These are phyloP conservation scores for Moesziomyces globuligerus DNA, from an alignment of 1,284 basidiomycete species.

Conservation along the genomic window DNA sequence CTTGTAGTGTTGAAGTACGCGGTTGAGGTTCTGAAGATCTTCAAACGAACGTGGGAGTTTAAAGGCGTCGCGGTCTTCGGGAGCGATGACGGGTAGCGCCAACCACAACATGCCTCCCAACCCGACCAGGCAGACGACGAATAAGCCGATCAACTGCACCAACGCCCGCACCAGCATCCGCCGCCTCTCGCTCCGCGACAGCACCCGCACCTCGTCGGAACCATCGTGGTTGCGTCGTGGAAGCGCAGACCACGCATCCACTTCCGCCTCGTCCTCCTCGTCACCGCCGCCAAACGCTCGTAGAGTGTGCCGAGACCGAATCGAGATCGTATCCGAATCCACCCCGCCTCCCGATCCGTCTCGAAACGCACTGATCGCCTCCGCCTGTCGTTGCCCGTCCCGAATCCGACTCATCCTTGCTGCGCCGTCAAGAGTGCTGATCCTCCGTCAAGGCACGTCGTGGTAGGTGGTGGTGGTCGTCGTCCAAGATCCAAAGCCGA, in stretches of 20 bases:
- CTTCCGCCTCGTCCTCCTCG: slow-evolving; percentile 20
- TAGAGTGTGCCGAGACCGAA: slow-evolving; percentile 44
- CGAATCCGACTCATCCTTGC: slow-evolving; percentile 31
- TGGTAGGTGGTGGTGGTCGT: too few relatives aligned
- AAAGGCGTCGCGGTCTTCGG: slow-evolving; percentile 49
- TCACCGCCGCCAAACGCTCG: slow-evolving; percentile 18
- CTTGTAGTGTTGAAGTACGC: slow-evolving; percentile 68
- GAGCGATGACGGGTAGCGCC: slow-evolving; percentile 50
- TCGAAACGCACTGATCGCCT: slow-evolving; percentile 5
- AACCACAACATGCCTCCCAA: slow-evolving; percentile 52
- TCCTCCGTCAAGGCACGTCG: too few relatives aligned
- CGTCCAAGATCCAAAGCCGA: too few relatives aligned
- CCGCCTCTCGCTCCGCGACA: slow-evolving; percentile 14
- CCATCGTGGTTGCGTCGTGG: slow-evolving; percentile 4
- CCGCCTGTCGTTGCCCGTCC: background rate
- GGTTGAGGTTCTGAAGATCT: slow-evolving; percentile 66
- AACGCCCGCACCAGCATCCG: slow-evolving; percentile 45
- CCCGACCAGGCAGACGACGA: slow-evolving; percentile 49
- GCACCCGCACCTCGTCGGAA: too few relatives aligned
- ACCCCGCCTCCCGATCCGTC: too few relatives aligned
- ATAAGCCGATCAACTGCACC: slow-evolving; percentile 40
- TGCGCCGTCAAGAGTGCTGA: too few relatives aligned
- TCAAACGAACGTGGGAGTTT: slow-evolving; percentile 68
- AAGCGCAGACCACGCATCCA: slow-evolving; percentile 41
- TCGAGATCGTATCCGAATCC: slow-evolving; percentile 34